Base-by-base conservation (phyloP, 768 basidiomycete genomes). In the Saitozyma podzolica region DNA sequence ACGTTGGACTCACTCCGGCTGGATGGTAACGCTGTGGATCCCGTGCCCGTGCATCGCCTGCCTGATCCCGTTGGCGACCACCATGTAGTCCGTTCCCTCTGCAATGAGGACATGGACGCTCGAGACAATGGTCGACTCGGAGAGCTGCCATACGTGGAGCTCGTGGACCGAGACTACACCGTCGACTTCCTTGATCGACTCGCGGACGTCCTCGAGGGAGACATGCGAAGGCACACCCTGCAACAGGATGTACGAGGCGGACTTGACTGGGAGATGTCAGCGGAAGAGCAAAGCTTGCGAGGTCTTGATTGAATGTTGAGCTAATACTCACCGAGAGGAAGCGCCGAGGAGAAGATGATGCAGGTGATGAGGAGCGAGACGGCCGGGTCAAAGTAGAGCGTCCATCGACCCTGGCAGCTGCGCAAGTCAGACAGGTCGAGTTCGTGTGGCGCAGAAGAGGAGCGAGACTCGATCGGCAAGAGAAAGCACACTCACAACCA, bases 71-170 rank as follows among this genome's bases (percentile, higher is more conserved):
- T 85, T 85, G 14, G 91, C 91, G 54, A 94, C 85, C 1, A 84
- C 86, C 91, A 97, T 97, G 76, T 97, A 98, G 72, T 96, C 93
- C 59, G 86, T 84, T 19, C 86, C 85, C 54, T 87, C 84, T 45
- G 87, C 87, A 8, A 92, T 87, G 69, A 90, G 85, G 53, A 99
- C 91, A 80, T 99, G 96, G 29, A 99, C 95, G 1, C 91, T 94
- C 9, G 94, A 94, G 49, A 99, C 89, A 58, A 93, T 87, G 77
- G 96, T 97, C 60, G 85, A 87, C 80, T 99, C 96, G 9, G 92
- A 94, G 53, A 99, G 85, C 73, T 95, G 92, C 96, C 96, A 99
- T 57, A 98, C 86, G 80, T 99, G 96, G 37, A 99, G 84, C 75
- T 81, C 80, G 72, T 98, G 96, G 39, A 98, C 82, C 20, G 89